These are phyloP conservation scores for Lotmaria passim DNA, from an alignment of 208 protist species.

Conservation along the genomic window DNA sequence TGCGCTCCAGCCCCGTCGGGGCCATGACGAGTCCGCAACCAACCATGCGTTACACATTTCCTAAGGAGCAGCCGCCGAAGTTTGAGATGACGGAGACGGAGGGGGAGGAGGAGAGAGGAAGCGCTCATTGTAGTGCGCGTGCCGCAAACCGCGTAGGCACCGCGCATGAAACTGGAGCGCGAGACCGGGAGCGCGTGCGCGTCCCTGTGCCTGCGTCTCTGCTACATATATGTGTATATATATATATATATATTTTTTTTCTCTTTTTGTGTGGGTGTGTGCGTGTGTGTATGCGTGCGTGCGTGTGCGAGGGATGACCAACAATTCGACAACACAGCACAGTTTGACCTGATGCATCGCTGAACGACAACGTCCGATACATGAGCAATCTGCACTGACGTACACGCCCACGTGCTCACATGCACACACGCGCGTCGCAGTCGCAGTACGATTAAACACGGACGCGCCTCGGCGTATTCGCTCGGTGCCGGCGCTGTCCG, in stretches of 20 bases:
- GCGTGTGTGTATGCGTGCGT: no score
- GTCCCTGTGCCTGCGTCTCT: no score
- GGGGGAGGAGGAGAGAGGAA: no score
- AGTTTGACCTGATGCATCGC: constrained; percentile 29
- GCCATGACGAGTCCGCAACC: constrained; percentile 36
- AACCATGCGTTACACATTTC: constrained; percentile 30
- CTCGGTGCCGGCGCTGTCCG: constrained; percentile 28
- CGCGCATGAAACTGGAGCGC: constrained; percentile 31
- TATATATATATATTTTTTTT: no score
- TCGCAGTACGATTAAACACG: constrained; percentile 31
- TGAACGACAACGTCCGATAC: constrained; percentile 20
- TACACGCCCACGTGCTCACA: not conserved
- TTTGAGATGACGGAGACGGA: no score
- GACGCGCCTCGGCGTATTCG: constrained; percentile 24
- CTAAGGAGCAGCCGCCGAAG: not conserved
- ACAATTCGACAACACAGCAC: constrained; percentile 20
- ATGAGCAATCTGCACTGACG: constrained; percentile 24
- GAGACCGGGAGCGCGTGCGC: constrained; percentile 1
- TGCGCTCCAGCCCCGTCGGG: constrained; percentile 35
- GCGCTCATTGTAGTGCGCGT: constrained; percentile 29
- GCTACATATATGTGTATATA: no score
- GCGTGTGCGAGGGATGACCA: constrained; percentile 21
- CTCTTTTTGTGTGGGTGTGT: no score
- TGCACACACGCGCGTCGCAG: not conserved
- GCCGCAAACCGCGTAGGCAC: constrained; percentile 27